phyloP scores from a whole-genome alignment of 768 basidiomycete species.

The Tylopilus sp. region DNA sequence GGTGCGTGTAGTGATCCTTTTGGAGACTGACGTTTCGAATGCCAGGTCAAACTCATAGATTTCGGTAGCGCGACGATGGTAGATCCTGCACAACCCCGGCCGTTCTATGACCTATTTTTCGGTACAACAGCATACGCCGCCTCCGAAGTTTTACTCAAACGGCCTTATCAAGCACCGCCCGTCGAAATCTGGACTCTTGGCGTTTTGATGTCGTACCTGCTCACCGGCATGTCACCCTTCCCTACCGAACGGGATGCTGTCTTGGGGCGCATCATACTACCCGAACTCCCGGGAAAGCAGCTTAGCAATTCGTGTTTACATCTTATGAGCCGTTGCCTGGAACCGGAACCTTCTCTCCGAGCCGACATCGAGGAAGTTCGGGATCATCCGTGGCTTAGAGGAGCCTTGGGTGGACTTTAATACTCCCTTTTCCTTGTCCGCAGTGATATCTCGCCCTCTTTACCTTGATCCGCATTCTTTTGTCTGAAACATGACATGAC shows the following conservation, averaged over 20 bases:
- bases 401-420: slow-evolving; percentile 21
- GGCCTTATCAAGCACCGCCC: slow-evolving; percentile 86
- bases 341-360: slow-evolving; percentile 76
- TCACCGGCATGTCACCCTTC: slow-evolving; percentile 92
- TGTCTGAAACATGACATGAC: slow-evolving; percentile 6
- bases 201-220: slow-evolving; percentile 89
- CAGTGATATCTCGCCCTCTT: slow-evolving; percentile 8
- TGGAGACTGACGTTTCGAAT: slow-evolving; percentile 10
- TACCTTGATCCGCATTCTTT: neutral
- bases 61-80: slow-evolving; percentile 87
- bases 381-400: slow-evolving; percentile 75
- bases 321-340: slow-evolving; percentile 74
- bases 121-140: slow-evolving; percentile 96
- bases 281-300: slow-evolving; percentile 35
- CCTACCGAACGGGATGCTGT: slow-evolving; percentile 81
- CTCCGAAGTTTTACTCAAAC: slow-evolving; percentile 87
- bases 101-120: slow-evolving; percentile 77
- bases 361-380: slow-evolving; percentile 81
- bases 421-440: neutral
- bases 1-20: neutral
- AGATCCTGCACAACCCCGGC: slow-evolving; percentile 58
- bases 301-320: slow-evolving; percentile 51
- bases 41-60: slow-evolving; percentile 90
- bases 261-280: slow-evolving; percentile 57
- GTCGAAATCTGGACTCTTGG: slow-evolving; percentile 97